These are phyloP conservation scores for Penicillium lagena DNA, from an alignment of 495 filamentous ascomycete genomes.

Conservation along the genomic window DNA sequence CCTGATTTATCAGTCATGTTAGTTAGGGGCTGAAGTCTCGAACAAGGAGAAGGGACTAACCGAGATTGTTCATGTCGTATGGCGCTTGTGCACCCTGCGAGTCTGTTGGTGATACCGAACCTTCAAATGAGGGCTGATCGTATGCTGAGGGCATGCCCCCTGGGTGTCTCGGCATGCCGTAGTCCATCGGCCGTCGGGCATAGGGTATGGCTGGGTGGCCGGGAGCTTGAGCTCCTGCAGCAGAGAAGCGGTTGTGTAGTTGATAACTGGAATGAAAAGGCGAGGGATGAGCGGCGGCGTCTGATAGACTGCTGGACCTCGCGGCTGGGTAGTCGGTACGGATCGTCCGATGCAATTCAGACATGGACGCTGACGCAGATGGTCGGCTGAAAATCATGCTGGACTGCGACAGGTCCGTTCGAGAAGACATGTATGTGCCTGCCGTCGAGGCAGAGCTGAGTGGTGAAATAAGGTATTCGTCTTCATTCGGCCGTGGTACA, in stretches of 20 bases:
- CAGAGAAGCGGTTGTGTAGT: conserved; percentile 20
- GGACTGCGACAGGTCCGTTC: conserved; percentile 20
- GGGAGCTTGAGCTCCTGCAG: conserved; percentile 16
- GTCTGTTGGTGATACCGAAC: conserved; percentile 34
- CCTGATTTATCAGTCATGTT: conserved; percentile 7
- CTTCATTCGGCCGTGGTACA: conserved; percentile 30
- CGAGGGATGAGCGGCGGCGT: conserved; percentile 20
- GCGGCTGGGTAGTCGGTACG: conserved; percentile 29
- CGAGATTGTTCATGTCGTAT: conserved; percentile 24
- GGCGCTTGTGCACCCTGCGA: conserved; percentile 13
- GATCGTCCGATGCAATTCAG: conserved; percentile 27
- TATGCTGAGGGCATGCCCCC: conserved; percentile 26
- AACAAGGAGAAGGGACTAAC: conserved; percentile 4
- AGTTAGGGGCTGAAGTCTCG: conserved; percentile 5
- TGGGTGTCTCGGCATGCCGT: conserved; percentile 21
- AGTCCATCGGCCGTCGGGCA: conserved; percentile 28
- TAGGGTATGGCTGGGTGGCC: conserved; percentile 29
- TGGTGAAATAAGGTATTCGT: conserved; percentile 40
- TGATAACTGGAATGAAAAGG: conserved; percentile 28
- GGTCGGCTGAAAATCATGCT: conserved; percentile 23
- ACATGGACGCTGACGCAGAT: conserved; percentile 20
- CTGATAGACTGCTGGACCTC: conserved; percentile 39
- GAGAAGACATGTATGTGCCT: conserved; percentile 35
- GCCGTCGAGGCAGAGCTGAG: conserved; percentile 36
- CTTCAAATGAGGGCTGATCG: conserved; percentile 28